Conservation (phyloP, 108 stramenopile species). For the Fragilaria crotonensis region DNA sequence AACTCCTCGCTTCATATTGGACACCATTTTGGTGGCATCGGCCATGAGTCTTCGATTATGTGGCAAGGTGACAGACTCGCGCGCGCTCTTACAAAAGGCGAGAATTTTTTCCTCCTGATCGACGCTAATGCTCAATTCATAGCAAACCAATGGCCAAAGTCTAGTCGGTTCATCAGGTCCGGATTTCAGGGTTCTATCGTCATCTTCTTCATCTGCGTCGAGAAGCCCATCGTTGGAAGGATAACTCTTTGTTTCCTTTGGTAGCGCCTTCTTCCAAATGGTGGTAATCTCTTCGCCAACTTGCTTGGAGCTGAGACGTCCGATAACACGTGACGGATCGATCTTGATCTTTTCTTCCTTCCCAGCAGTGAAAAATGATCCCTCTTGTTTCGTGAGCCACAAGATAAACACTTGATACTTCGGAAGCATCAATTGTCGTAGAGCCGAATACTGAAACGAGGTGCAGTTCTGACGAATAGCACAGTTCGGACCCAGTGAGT, state of each 20-base stretch:
- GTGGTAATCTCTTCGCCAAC: constrained; percentile 71
- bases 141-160: constrained; percentile 80
- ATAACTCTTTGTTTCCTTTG: constrained; percentile 10
- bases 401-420: constrained; percentile 62
- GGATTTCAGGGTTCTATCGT: constrained; percentile 3
- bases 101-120: constrained; percentile 80
- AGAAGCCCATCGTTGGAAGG: neutral
- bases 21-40: constrained; percentile 40
- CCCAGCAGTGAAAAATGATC: constrained; percentile 47
- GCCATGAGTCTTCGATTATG: constrained; percentile 35
- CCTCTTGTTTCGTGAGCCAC: constrained; percentile 56
- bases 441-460: constrained; percentile 60
- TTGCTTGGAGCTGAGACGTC: constrained; percentile 75
- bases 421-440: constrained; percentile 53
- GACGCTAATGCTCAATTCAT: constrained; percentile 73
- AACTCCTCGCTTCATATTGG: constrained; percentile 46
- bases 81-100: constrained; percentile 30
- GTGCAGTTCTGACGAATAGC: constrained; percentile 41
- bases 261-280: constrained; percentile 8
- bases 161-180: constrained; percentile 33
- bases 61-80: constrained; percentile 22
- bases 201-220: constrained; percentile 9
- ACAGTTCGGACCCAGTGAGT: constrained; percentile 24
- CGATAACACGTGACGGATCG: constrained; percentile 14
- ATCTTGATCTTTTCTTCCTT: constrained; percentile 33